Evolutionary conservation across 768 basidiomycete species (phyloP), one percentile per base, ranked within the genome.

Genomic region (Hypholoma fasciculare): DNA sequence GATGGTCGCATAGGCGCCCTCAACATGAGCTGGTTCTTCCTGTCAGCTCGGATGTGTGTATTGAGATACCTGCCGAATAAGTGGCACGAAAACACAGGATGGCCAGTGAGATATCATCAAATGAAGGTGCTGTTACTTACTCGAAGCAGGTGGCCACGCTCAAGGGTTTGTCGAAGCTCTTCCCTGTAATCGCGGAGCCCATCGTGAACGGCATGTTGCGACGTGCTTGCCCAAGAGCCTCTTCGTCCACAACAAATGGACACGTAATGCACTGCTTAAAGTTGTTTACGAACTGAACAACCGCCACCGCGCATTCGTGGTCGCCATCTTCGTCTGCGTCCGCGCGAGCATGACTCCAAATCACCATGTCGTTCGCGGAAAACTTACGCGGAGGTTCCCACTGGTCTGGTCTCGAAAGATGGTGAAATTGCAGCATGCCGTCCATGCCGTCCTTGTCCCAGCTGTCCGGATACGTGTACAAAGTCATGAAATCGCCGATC

Each of bases 371-470:
- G 1, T 48, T 62, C 11, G 50, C 20, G 8, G 54, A 38, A 5
- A 52, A 44, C 23, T 37, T 23, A 11, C 52, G 20, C 5, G 50
- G 34, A 9, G 54, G 60, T 14, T 58, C 26, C 13, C 65, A 53
- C 59, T 3, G 56, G 57, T 54, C 58, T 42, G 2, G 56, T 34
- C 5, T 58, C 46, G 30, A 52, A 37, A 64, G 51, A n/a, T 61
- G 42, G 39, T 66, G 62, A 17, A 66, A 54, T 36, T 64, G 65
- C 3, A 66, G 62, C 65, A 66, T 64, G 3, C 63, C 63, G 43
- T 66, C 61, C 38, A 64, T 50, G 16, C 49, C 51, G 34, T 62
- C 54, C 7, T 61, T 48, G 19, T 60, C 62, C 52, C 54, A 60
- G 13, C 56, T 42, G 4, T 63, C 65, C 5, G 55, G 55, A 39